These are phyloP conservation scores for Neurospora hispaniola DNA, from an alignment of 495 filamentous ascomycete species.

Conservation along the genomic window DNA sequence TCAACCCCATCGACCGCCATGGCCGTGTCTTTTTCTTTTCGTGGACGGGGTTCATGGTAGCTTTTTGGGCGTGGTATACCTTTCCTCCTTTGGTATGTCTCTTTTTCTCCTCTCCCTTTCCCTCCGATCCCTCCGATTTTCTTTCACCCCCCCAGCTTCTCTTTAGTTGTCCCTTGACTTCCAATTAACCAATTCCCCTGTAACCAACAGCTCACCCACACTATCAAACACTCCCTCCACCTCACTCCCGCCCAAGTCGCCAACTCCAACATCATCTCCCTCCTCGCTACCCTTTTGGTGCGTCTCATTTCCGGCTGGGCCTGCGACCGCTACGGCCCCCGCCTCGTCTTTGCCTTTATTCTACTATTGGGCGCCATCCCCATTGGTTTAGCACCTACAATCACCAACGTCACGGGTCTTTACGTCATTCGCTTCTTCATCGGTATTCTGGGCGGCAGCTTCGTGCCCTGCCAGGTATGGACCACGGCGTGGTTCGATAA, in stretches of 20 bases:
- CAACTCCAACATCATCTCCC: slow-evolving; percentile 87
- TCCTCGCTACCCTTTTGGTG: slow-evolving; percentile 72
- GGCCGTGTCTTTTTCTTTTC: slow-evolving; percentile 91
- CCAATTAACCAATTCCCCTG: slow-evolving; percentile 10
- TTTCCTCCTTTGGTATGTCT: slow-evolving; percentile 68
- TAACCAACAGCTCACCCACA: slow-evolving; percentile 49
- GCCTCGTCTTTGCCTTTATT: slow-evolving; percentile 65
- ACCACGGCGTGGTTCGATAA: slow-evolving; percentile 94
- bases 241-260: slow-evolving; percentile 63
- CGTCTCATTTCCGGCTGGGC: slow-evolving; percentile 73
- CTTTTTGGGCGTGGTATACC: slow-evolving; percentile 87
- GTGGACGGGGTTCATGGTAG: slow-evolving; percentile 91
- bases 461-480: slow-evolving; percentile 96
- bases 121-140: no score
- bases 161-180: not conserved
- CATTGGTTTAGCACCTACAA: slow-evolving; percentile 70
- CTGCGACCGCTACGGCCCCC: slow-evolving; percentile 78
- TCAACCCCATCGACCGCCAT: slow-evolving; percentile 75
- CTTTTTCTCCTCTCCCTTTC: not conserved
- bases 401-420: slow-evolving; percentile 58
- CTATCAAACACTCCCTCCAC: slow-evolving; percentile 66
- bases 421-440: slow-evolving; percentile 82
- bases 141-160: not conserved
- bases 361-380: slow-evolving; percentile 72
- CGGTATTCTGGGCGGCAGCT: slow-evolving; percentile 80